Evolutionary conservation across 202 grass and related monocot species (phyloP).

Genomic region (Carex sylvatica): DNA sequence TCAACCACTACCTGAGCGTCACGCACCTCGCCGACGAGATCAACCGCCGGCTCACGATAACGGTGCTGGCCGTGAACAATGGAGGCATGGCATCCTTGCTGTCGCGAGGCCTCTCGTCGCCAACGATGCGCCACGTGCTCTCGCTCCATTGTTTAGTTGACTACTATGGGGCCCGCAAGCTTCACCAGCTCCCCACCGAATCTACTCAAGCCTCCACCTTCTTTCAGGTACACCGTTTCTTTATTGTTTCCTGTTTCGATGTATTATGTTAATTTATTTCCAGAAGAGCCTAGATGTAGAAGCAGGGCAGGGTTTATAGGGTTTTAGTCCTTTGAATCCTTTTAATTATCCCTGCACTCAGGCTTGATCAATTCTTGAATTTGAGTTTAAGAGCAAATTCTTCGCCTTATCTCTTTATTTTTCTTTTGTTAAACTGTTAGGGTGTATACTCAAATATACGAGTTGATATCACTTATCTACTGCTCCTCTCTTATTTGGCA

Average conservation of each 20-base stretch:
- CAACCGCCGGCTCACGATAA: slow-evolving; percentile 40
- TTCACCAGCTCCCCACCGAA: slow-evolving; percentile 20
- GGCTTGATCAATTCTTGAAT: background rate
- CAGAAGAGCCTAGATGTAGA: background rate
- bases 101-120: slow-evolving; percentile 8
- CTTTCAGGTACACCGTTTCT: slow-evolving; percentile 22
- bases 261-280: background rate
- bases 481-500: background rate
- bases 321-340: slow-evolving; percentile 6
- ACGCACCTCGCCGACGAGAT: slow-evolving; percentile 51
- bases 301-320: slow-evolving; percentile 6
- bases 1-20: slow-evolving; percentile 50
- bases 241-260: background rate
- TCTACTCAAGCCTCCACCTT: slow-evolving; percentile 27
- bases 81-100: slow-evolving; percentile 37
- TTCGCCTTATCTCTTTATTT: background rate
- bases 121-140: slow-evolving; percentile 29
- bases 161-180: slow-evolving; percentile 52
- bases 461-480: background rate
- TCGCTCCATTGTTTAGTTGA: slow-evolving; percentile 52
- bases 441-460: background rate
- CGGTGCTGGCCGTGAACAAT: slow-evolving; percentile 51
- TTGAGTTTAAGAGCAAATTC: background rate
- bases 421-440: background rate
- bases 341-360: background rate